Evolutionary conservation across 2,329 filamentous ascomycete genomes (phyloP), one percentile per base, ranked within the genome.

Genomic region (Colletotrichum higginsianum): DNA sequence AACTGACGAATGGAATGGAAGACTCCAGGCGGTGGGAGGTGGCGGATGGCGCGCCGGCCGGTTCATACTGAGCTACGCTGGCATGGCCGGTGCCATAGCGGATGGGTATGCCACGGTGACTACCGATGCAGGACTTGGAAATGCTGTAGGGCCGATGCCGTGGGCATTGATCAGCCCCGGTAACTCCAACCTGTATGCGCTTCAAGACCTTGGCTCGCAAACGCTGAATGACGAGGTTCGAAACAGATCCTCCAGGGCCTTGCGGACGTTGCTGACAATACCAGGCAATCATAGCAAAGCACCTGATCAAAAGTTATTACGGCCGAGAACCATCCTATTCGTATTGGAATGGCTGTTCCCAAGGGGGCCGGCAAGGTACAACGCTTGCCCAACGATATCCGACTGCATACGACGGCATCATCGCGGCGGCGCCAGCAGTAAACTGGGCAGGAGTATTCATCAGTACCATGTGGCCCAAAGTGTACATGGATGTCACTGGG

Each of bases 341-440:
- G 0, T 91, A 91, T 77, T 90, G 86, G 72, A 76, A 86, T 2
- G 89, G 89, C 12, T 91, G 89, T 76, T 90, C 88, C 0, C 86
- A 87, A 0, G 90, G 90, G 9, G 89, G 90, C 1, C 82, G 89
- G 0, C 88, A 91, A 80, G 89, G 88, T 6, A 79, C 89, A 46
- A 87, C 86, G 63, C 84, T 85, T 12, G 84, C 86, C 0, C 84
- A 91, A 73, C 76, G 80, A n/a, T 90, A 85, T 71, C 88, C 89
- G 0, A 81, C 85, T 0, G 87, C 90, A 71, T 90, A 89, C 64
- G 88, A 91, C 62, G 88, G 88, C 23, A 84, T 89, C 30, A 78
- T 90, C 1, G 87, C 86, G 3, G 86, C 86, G 3, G 77, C 78
- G 23, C 80, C 82, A 11, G 86, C 86, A 13, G 71, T 74, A 9